Percentiles rank a stretch among this genome's conserved stretches.
phyloP scores from a whole-genome alignment of 768 basidiomycete genomes.

The Porphyrellus cyaneotinctus region DNA sequence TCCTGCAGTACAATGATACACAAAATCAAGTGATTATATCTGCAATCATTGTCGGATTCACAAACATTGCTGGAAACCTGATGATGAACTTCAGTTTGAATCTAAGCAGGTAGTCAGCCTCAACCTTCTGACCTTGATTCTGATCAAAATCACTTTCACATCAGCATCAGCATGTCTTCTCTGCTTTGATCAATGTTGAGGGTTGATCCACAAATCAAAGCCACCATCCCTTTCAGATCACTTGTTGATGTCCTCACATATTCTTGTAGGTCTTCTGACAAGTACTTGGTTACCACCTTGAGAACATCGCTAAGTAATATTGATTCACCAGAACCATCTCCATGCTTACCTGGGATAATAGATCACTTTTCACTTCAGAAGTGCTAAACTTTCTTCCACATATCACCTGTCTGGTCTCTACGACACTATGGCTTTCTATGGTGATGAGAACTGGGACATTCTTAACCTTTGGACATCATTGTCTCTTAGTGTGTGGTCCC shows the following conservation, averaged over 20 bases:
- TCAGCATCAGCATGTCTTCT: not conserved
- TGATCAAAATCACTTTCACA: not conserved
- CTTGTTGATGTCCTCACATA: not conserved
- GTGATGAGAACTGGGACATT: not conserved
- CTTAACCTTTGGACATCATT: too few relatives aligned
- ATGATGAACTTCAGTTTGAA: not conserved
- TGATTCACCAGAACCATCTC: too few relatives aligned
- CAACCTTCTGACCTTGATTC: too few relatives aligned
- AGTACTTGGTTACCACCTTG: not conserved
- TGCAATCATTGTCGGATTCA: not conserved
- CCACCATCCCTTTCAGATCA: not conserved
- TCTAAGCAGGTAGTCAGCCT: not conserved
- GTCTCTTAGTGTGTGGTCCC: too few relatives aligned
- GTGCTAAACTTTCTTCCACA: not conserved
- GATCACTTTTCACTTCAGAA: too few relatives aligned
- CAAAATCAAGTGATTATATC: not conserved
- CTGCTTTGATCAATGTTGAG: not conserved
- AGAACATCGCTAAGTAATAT: not conserved
- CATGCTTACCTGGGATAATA: conserved; percentile 2
- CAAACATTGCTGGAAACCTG: not conserved
- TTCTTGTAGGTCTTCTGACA: not conserved
- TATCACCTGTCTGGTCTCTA: not conserved
- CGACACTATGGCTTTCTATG: not conserved
- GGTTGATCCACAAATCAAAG: not conserved
- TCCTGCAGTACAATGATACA: not conserved